A percentile compares a stretch with the other conserved stretches of the same genome.
Conservation (phyloP, 1,139 yeast genomes). For the Yamadazyma songkhlaensis region DNA sequence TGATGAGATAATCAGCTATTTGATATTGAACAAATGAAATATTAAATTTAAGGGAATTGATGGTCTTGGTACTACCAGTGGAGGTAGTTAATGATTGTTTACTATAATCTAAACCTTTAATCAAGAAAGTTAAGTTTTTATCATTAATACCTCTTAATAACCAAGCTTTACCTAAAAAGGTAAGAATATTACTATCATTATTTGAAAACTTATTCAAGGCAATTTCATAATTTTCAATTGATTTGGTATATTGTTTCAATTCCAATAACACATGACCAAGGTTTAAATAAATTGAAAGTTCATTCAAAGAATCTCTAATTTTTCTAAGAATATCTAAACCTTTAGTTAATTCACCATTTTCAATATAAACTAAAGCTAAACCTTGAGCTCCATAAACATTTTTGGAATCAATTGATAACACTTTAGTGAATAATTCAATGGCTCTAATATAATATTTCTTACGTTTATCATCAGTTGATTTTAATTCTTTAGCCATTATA, state of each 20-base stretch:
- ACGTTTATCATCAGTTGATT: slow-evolving; percentile 61
- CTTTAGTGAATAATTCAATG: slow-evolving; percentile 86
- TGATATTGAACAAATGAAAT: slow-evolving; percentile 84
- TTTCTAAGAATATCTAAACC: slow-evolving; percentile 88
- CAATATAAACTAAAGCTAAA: slow-evolving; percentile 89
- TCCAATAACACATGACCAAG: slow-evolving; percentile 87
- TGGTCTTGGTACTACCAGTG: slow-evolving; percentile 25
- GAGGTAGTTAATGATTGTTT: slow-evolving; percentile 50
- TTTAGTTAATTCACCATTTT: slow-evolving; percentile 69
- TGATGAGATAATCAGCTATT: slow-evolving; percentile 77
- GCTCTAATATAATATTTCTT: slow-evolving; percentile 83
- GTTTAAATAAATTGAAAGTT: slow-evolving; percentile 78
- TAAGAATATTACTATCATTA: slow-evolving; percentile 60
- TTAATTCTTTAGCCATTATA: slow-evolving; percentile 71
- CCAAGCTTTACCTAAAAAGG: slow-evolving; percentile 89
- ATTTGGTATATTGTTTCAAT: slow-evolving; percentile 76
- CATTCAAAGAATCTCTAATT: slow-evolving; percentile 85
- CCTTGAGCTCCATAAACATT: slow-evolving; percentile 99
- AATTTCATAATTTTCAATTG: slow-evolving; percentile 84
- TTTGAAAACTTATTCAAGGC: slow-evolving; percentile 70
- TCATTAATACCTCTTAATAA: slow-evolving; percentile 74
- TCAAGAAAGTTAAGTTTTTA: slow-evolving; percentile 56
- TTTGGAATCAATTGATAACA: slow-evolving; percentile 74
- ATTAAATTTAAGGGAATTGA: slow-evolving; percentile 57
- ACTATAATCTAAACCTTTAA: slow-evolving; percentile 62